These are phyloP conservation scores for Panicum hallii DNA, from an alignment of 202 grass and related monocot genomes.

Conservation along the genomic window DNA sequence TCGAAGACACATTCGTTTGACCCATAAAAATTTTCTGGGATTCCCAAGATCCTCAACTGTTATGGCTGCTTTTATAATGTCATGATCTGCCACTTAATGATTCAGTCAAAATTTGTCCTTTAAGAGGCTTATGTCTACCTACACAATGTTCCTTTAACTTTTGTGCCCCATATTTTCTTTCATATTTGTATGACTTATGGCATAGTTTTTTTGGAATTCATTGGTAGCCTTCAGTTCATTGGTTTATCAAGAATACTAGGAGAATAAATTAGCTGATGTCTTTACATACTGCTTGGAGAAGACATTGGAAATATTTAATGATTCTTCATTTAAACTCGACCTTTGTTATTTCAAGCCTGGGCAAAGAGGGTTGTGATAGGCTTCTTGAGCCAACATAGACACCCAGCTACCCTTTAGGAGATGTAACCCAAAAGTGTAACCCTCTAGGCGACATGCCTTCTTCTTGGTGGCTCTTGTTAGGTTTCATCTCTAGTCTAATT, in stretches of 20 bases:
- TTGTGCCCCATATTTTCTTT: neutral
- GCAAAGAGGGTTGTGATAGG: constrained; percentile 2
- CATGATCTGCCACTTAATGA: neutral
- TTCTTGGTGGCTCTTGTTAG: neutral
- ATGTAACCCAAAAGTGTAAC: neutral
- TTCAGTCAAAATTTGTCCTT: constrained; percentile 3
- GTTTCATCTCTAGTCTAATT: constrained; percentile 1
- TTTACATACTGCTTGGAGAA: neutral
- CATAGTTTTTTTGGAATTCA: neutral
- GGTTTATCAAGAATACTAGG: constrained; percentile 12
- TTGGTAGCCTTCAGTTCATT: constrained; percentile 10
- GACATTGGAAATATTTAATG: neutral
- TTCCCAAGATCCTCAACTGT: neutral
- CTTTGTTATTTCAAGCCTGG: neutral
- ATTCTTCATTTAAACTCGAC: neutral
- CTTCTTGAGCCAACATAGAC: neutral
- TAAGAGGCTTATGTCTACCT: neutral
- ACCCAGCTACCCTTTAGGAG: neutral
- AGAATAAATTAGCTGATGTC: neutral
- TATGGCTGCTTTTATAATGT: neutral
- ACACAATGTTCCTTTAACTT: neutral
- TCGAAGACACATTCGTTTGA: neutral
- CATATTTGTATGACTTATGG: constrained; percentile 1
- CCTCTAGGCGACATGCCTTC: neutral
- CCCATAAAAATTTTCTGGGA: neutral